phyloP scores from a whole-genome alignment of 805 yeast species.

The Metschnikowia dekortorum region DNA sequence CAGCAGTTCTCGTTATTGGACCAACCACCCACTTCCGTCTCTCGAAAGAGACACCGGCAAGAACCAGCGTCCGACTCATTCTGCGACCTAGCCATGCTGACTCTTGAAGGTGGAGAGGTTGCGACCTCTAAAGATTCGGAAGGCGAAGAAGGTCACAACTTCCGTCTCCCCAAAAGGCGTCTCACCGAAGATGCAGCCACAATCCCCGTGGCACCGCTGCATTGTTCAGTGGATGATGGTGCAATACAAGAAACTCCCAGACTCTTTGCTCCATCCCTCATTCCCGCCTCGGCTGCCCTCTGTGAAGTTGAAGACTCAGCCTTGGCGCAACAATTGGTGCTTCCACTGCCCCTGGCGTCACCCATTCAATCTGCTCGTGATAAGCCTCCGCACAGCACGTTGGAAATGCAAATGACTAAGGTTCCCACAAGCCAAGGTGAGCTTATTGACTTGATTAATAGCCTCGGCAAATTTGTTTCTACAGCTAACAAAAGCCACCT shows the following conservation, averaged over 20 bases:
- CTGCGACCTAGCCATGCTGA: slow-evolving; percentile 14
- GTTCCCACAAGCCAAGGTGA: slow-evolving; percentile 30
- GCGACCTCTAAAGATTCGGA: not conserved
- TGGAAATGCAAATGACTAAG: slow-evolving; percentile 16
- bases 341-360: slow-evolving; percentile 67
- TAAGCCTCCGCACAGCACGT: slow-evolving; percentile 19
- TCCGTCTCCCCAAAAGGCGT: slow-evolving; percentile 35
- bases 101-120: slow-evolving; percentile 10
- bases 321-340: slow-evolving; percentile 43
- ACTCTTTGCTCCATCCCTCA: not conserved
- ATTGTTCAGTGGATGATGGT: not conserved
- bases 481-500: slow-evolving; percentile 46
- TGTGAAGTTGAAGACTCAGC: slow-evolving; percentile 1
- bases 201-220: not conserved
- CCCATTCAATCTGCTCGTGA: slow-evolving; percentile 35
- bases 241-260: not conserved
- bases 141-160: not conserved
- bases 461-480: slow-evolving; percentile 36
- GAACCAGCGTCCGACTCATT: slow-evolving; percentile 18
- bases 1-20: slow-evolving; percentile 21
- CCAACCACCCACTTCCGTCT: slow-evolving; percentile 6
- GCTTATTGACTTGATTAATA: slow-evolving; percentile 34
- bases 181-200: slow-evolving; percentile 14
- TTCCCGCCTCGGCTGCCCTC: not conserved
- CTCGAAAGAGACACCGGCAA: slow-evolving; percentile 22